A percentile compares a stretch with the other conserved stretches of the same genome.
Conservation (phyloP, 2,329 filamentous ascomycete species). For the Fusarium transvaalense region DNA sequence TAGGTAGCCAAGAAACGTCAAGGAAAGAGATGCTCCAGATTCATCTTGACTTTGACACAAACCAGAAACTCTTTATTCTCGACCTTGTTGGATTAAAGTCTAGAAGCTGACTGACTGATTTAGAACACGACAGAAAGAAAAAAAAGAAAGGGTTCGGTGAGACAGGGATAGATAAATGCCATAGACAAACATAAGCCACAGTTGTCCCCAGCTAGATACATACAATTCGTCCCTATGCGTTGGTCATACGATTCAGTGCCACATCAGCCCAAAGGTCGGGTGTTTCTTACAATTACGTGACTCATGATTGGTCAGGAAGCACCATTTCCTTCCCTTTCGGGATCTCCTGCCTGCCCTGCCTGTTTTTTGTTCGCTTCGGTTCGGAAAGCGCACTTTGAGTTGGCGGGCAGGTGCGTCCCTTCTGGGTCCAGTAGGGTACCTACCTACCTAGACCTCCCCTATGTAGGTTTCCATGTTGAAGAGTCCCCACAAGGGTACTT, state of each 20-base stretch:
- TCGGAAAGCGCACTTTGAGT: conserved; percentile 17
- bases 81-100: conserved; percentile 10
- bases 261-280: conserved; percentile 48
- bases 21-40: not conserved
- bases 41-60: not conserved
- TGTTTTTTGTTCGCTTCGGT: conserved; percentile 17
- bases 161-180: conserved; percentile 7
- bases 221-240: conserved; percentile 1
- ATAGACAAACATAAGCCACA: conserved; percentile 11
- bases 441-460: not conserved
- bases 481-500: conserved; percentile 14
- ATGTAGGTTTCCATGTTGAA: not conserved
- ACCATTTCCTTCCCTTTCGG: conserved; percentile 28
- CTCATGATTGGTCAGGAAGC: conserved; percentile 30
- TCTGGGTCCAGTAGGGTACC: not conserved
- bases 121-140: not conserved
- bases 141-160: not conserved
- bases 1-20: not conserved
- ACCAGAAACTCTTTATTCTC: conserved; percentile 11
- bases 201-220: not conserved
- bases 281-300: conserved; percentile 44
- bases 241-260: conserved; percentile 50
- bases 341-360: conserved; percentile 37
- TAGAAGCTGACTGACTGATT: conserved; percentile 10
- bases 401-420: conserved; percentile 5